Evolutionary conservation across 495 filamentous ascomycete species (phyloP).

Genomic region (Endocarpon pusillum): DNA sequence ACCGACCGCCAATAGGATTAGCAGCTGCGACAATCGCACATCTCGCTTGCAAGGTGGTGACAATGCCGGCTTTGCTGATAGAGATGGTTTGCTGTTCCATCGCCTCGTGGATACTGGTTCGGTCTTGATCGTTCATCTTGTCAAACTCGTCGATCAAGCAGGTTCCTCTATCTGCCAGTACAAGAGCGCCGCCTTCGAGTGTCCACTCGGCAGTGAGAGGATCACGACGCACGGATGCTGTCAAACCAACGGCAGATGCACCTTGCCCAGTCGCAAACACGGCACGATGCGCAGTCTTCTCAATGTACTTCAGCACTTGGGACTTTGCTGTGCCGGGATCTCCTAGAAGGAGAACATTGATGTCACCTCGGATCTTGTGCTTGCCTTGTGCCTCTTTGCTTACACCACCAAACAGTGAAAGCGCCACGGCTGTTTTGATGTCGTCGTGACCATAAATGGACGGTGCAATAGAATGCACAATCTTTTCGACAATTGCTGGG

Average conservation of each 20-base stretch:
- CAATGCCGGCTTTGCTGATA: conserved; percentile 97
- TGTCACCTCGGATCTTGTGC: conserved; percentile 86
- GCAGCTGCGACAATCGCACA: conserved; percentile 95
- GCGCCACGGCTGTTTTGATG: conserved; percentile 91
- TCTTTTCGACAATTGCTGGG: conserved; percentile 84
- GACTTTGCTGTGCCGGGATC: conserved; percentile 98
- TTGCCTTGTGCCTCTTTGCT: conserved; percentile 77
- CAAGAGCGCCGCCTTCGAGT: conserved; percentile 87
- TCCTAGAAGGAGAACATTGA: conserved; percentile 93
- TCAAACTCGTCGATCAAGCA: conserved; percentile 99
- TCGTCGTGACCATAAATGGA: conserved; percentile 95
- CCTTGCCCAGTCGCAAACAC: conserved; percentile 98
- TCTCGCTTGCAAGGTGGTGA: conserved; percentile 93
- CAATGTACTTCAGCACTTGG: conserved; percentile 92
- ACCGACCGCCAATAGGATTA: conserved; percentile 89
- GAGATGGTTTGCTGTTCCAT: conserved; percentile 99
- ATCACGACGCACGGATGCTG: conserved; percentile 88
- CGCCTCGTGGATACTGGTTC: conserved; percentile 97
- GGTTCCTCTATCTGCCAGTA: conserved; percentile 86
- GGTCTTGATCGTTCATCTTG: conserved; percentile 99
- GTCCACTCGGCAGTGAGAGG: conserved; percentile 97
- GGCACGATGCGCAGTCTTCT: conserved; percentile 91
- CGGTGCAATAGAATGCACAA: conserved; percentile 85
- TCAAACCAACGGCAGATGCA: conserved; percentile 93
- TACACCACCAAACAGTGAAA: conserved; percentile 91